Conservation (phyloP, 2,329 filamentous ascomycete genomes). For the Scolecobasidium constrictum region DNA sequence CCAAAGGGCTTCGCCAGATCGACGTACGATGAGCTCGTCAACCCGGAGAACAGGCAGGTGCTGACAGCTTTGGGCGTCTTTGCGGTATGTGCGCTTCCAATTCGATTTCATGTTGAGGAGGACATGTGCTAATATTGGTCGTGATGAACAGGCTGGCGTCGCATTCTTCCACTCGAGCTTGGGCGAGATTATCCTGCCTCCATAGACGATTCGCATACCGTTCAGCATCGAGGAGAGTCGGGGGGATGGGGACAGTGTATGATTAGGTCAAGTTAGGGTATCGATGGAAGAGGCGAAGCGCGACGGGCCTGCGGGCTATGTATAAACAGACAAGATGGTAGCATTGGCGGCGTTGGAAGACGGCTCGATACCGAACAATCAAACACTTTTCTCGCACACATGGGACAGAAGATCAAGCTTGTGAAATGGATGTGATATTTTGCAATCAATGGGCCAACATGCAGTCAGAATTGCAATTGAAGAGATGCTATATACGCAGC, state of each 20-base stretch:
- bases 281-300: no score
- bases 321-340: no score
- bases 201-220: slow-evolving; percentile 6
- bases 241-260: background rate
- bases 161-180: slow-evolving; percentile 42
- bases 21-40: slow-evolving; percentile 30
- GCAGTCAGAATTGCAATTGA: no score
- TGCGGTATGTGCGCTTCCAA: slow-evolving; percentile 29
- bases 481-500: no score
- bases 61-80: slow-evolving; percentile 38
- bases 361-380: no score
- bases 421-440: no score
- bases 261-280: no score
- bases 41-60: slow-evolving; percentile 37
- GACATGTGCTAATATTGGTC: background rate
- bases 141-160: slow-evolving; percentile 32
- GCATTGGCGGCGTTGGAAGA: no score
- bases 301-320: no score
- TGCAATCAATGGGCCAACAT: no score
- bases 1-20: slow-evolving; percentile 28
- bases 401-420: no score
- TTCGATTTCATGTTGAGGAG: background rate
- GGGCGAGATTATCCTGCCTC: slow-evolving; percentile 38
- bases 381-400: no score
- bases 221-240: background rate